Conservation (phyloP, 2,329 filamentous ascomycete genomes). For the Aureobasidium sp. region DNA sequence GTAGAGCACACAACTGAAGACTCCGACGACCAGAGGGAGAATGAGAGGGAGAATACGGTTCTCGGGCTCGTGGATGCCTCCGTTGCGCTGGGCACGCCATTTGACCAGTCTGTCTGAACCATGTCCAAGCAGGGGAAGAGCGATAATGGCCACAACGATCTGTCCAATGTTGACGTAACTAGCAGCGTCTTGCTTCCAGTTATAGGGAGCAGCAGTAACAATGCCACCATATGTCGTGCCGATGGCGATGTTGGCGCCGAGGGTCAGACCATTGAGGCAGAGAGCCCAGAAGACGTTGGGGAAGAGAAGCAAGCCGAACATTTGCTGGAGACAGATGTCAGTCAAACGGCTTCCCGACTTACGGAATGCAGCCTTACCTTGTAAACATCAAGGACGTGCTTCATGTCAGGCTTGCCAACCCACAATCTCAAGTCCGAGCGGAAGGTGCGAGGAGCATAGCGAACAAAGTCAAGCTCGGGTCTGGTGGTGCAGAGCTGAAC, state of each 20-base stretch:
- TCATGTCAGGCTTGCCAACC: slow-evolving; percentile 35
- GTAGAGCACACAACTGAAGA: slow-evolving; percentile 34
- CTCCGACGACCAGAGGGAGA: slow-evolving; percentile 34
- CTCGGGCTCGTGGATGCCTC: slow-evolving; percentile 39
- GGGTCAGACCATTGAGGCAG: slow-evolving; percentile 33
- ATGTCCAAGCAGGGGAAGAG: slow-evolving; percentile 34
- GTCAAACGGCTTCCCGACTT: background rate
- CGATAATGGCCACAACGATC: slow-evolving; percentile 34
- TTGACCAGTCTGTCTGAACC: slow-evolving; percentile 35
- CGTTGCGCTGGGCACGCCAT: slow-evolving; percentile 31
- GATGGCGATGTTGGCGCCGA: slow-evolving; percentile 39
- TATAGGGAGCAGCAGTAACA: slow-evolving; percentile 30
- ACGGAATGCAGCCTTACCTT: slow-evolving; percentile 12
- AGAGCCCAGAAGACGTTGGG: slow-evolving; percentile 40
- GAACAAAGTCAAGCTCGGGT: slow-evolving; percentile 31
- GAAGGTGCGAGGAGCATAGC: slow-evolving; percentile 33
- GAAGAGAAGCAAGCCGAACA: slow-evolving; percentile 27
- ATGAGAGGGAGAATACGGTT: slow-evolving; percentile 32
- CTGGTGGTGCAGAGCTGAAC: slow-evolving; percentile 18
- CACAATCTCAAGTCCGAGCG: slow-evolving; percentile 36
- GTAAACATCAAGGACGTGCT: slow-evolving; percentile 26
- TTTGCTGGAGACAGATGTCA: slow-evolving; percentile 16
- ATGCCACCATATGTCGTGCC: slow-evolving; percentile 37
- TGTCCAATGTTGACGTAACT: slow-evolving; percentile 37
- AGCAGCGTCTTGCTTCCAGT: slow-evolving; percentile 30